Evolutionary conservation across 2,329 filamentous ascomycete species (phyloP).

Genomic region (Colletotrichum viniferum): DNA sequence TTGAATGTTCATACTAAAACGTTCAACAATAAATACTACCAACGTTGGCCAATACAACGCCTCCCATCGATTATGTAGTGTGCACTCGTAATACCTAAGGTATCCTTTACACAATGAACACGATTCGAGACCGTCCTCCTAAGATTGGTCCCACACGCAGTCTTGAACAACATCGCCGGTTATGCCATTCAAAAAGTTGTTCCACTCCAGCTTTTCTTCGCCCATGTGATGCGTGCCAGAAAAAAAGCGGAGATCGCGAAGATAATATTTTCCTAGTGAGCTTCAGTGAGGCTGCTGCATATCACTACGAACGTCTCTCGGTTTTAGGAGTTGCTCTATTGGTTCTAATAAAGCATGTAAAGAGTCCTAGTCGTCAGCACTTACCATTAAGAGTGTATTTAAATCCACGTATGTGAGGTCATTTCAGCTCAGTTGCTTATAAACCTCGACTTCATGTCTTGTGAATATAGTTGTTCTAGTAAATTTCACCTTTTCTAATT

Average conservation of each 20-base stretch:
- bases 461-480: not conserved
- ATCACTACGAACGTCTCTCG: not conserved
- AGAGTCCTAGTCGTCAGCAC: not conserved
- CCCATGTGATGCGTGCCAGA: not conserved
- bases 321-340: not conserved
- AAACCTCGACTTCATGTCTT: not conserved
- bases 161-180: not conserved
- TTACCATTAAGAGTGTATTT: not conserved
- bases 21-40: not conserved
- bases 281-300: not conserved
- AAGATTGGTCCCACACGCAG: fast-evolving
- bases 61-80: not conserved
- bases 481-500: not conserved
- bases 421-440: not conserved
- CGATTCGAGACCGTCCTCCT: not conserved
- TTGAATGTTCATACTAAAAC: not conserved
- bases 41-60: not conserved
- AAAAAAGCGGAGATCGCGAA: not conserved
- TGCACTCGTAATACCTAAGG: not conserved
- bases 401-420: not conserved
- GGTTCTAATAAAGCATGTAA: not conserved
- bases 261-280: not conserved
- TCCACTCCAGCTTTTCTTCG: not conserved
- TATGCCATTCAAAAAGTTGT: not conserved
- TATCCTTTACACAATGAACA: not conserved